Evolutionary conservation across 139 green algal species (phyloP).

Genomic region (Chloropicon primus): DNA sequence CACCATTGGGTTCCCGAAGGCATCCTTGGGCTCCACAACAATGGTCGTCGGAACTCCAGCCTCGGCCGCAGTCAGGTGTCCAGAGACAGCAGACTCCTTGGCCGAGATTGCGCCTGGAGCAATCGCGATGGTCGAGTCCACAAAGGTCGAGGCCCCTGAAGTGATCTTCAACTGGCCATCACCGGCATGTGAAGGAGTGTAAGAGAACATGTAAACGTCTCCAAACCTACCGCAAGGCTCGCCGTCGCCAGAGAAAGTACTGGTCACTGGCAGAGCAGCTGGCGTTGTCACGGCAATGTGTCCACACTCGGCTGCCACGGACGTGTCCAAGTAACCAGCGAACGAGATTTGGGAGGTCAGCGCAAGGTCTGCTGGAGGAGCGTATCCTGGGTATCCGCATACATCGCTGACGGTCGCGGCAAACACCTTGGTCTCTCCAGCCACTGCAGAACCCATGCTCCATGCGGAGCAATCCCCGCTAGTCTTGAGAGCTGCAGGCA

Average conservation of each 20-base stretch:
- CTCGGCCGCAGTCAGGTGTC: neutral
- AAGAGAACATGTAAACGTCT: slow-evolving; percentile 4
- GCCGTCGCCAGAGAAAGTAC: neutral
- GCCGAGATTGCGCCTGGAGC: slow-evolving; percentile 4
- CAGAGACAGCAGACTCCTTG: neutral
- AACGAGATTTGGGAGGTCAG: neutral
- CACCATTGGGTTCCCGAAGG: neutral
- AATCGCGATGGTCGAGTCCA: neutral
- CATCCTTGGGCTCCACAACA: slow-evolving; percentile 3
- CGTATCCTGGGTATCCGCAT: neutral
- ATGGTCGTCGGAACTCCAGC: slow-evolving; percentile 8
- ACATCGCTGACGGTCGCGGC: neutral
- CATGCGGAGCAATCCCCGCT: neutral
- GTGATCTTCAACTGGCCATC: neutral
- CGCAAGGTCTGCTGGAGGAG: neutral
- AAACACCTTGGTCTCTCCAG: neutral
- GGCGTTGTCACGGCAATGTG: neutral
- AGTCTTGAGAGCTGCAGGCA: neutral
- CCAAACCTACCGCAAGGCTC: neutral
- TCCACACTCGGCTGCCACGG: neutral
- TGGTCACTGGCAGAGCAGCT: neutral
- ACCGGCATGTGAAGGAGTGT: neutral
- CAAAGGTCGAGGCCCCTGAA: neutral
- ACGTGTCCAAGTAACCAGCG: neutral
- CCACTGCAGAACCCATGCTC: neutral